A percentile compares a stretch with the other conserved stretches of the same genome.
phyloP scores from a whole-genome alignment of 140 eudicot genomes.

The Flaveria floridana region DNA sequence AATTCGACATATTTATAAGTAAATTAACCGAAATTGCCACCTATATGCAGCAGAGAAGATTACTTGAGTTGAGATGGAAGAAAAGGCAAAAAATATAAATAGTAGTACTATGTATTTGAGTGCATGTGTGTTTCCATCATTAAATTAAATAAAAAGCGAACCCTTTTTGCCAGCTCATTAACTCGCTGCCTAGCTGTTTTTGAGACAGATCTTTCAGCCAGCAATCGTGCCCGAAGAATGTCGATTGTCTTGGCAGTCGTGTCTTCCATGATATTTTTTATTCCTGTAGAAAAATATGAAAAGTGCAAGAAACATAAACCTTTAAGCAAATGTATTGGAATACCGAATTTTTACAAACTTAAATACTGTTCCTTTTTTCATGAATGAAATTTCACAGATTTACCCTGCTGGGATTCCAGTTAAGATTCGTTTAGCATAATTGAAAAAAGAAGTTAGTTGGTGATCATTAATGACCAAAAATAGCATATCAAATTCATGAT shows the following conservation, averaged over 20 bases:
- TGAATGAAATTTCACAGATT: not conserved
- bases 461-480: constrained; percentile 19
- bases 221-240: constrained; percentile 77
- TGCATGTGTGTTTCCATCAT: constrained; percentile 6
- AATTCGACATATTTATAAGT: constrained; percentile 4
- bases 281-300: constrained; percentile 37
- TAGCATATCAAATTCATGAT: constrained; percentile 7
- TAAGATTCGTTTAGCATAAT: constrained; percentile 8
- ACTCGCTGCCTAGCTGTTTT: constrained; percentile 79
- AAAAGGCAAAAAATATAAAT: not conserved
- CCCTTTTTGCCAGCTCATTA: constrained; percentile 87
- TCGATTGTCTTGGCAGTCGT: constrained; percentile 68
- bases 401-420: not conserved
- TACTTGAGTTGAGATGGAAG: constrained; percentile 14
- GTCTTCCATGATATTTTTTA: constrained; percentile 53
- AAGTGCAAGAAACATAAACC: constrained; percentile 17
- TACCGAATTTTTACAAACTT: not conserved
- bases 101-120: not conserved
- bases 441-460: constrained; percentile 19
- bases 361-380: not conserved
- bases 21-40: not conserved
- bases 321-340: constrained; percentile 7
- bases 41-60: not conserved
- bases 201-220: constrained; percentile 87
- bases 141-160: constrained; percentile 35